phyloP scores from a whole-genome alignment of 225 moss, liverwort and hornwort species.

The Marchantia polymorpha region DNA sequence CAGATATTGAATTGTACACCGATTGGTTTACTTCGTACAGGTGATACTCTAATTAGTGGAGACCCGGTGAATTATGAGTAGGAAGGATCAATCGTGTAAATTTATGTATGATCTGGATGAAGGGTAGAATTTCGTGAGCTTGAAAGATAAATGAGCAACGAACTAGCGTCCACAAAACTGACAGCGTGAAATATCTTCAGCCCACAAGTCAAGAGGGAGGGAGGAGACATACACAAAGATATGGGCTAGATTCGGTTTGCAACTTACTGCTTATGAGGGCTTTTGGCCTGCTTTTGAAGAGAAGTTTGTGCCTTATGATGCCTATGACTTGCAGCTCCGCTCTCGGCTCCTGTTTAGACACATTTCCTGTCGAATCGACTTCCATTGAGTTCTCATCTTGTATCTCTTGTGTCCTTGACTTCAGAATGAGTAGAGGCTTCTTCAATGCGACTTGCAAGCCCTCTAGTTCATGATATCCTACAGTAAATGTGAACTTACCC shows the following conservation, averaged over 20 bases:
- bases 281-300: slow-evolving; percentile 86
- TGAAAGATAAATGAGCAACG: neutral
- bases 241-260: neutral
- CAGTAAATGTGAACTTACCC: slow-evolving; percentile 59
- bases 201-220: neutral
- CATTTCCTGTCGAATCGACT: slow-evolving; percentile 28
- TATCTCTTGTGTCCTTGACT: slow-evolving; percentile 39
- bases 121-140: too few relatives aligned
- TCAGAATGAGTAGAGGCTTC: slow-evolving; percentile 73
- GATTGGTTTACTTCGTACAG: neutral
- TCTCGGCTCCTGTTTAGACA: slow-evolving; percentile 15
- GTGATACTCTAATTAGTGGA: neutral
- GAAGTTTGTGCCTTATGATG: slow-evolving; percentile 77
- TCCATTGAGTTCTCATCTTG: slow-evolving; percentile 44
- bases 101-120: neutral
- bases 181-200: neutral
- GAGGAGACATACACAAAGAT: neutral
- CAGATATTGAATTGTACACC: neutral
- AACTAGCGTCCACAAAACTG: neutral
- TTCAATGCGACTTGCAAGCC: slow-evolving; percentile 70
- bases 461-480: slow-evolving; percentile 95
- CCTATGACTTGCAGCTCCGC: slow-evolving; percentile 77
- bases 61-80: neutral
- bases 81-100: neutral
- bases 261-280: slow-evolving; percentile 83